Percentiles rank a stretch among this genome's conserved stretches.
These are phyloP conservation scores for Pseudoneurospora amorphoporcata DNA, from an alignment of 495 filamentous ascomycete genomes.

Conservation along the genomic window DNA sequence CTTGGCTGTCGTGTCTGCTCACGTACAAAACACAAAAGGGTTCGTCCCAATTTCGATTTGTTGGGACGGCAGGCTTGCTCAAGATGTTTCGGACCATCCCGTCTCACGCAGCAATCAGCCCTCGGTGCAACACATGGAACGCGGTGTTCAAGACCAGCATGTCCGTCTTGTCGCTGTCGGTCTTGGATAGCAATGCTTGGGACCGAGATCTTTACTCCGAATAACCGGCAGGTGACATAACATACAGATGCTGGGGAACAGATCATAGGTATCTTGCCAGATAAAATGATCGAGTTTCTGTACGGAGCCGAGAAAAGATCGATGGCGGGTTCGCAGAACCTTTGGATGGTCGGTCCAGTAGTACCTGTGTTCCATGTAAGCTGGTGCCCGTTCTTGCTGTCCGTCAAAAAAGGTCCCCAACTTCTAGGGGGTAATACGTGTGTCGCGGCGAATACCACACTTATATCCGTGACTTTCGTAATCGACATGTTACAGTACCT, in stretches of 20 bases:
- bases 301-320: not conserved
- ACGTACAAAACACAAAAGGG: not conserved
- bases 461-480: not conserved
- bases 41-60: not conserved
- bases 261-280: not conserved
- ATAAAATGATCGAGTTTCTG: not conserved
- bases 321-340: not conserved
- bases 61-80: not conserved
- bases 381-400: not conserved
- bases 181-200: not conserved
- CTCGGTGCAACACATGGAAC: not conserved
- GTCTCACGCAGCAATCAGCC: not conserved
- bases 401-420: not conserved
- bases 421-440: not conserved
- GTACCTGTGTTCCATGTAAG: not conserved
- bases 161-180: not conserved
- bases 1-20: not conserved
- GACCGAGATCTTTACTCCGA: not conserved
- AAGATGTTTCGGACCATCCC: not conserved
- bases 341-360: not conserved
- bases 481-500: not conserved
- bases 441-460: not conserved
- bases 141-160: not conserved
- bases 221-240: not conserved
- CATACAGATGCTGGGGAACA: not conserved